Conservation (phyloP, 2,329 filamentous ascomycete genomes). For the Aspergillus thermomutatus region DNA sequence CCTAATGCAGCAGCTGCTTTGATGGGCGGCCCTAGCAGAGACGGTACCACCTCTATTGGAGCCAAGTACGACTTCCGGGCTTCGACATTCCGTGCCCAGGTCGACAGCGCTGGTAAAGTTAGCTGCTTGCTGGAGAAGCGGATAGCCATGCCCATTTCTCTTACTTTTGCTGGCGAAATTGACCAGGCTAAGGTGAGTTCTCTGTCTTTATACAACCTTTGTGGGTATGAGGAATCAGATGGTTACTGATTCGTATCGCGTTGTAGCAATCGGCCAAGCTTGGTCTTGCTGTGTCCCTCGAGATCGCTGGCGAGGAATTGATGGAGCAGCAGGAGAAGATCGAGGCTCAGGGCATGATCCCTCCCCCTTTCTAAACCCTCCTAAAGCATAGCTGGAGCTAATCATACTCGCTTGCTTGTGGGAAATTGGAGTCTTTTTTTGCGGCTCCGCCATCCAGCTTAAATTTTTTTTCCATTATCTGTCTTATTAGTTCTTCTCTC, state of each 20-base stretch:
- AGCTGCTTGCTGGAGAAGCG: slow-evolving; percentile 93
- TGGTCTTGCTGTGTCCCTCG: slow-evolving; percentile 88
- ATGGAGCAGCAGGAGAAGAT: slow-evolving; percentile 74
- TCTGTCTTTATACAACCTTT: background rate
- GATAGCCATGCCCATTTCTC: slow-evolving; percentile 83
- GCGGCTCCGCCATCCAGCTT: slow-evolving; percentile 18
- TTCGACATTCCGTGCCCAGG: slow-evolving; percentile 91
- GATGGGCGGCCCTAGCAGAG: slow-evolving; percentile 77
- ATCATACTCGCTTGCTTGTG: slow-evolving; percentile 9
- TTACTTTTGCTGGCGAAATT: slow-evolving; percentile 95
- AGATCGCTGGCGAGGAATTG: slow-evolving; percentile 78
- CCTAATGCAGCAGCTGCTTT: slow-evolving; percentile 61
- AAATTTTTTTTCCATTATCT: slow-evolving; percentile 30
- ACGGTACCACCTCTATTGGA: slow-evolving; percentile 86
- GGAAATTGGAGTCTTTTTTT: slow-evolving; percentile 7
- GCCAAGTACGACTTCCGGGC: slow-evolving; percentile 98
- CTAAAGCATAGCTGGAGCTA: slow-evolving; percentile 10
- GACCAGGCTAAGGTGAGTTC: slow-evolving; percentile 86
- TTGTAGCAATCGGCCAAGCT: slow-evolving; percentile 88
- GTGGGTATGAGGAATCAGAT: slow-evolving; percentile 1
- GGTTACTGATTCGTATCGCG: slow-evolving; percentile 13
- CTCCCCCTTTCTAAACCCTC: slow-evolving; percentile 47
- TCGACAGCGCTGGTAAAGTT: slow-evolving; percentile 92
- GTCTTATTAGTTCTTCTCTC: slow-evolving; percentile 47
- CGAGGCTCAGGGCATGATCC: slow-evolving; percentile 42